Evolutionary conservation across 1,284 basidiomycete species (phyloP).

Genomic region (Gomphus bonarii): DNA sequence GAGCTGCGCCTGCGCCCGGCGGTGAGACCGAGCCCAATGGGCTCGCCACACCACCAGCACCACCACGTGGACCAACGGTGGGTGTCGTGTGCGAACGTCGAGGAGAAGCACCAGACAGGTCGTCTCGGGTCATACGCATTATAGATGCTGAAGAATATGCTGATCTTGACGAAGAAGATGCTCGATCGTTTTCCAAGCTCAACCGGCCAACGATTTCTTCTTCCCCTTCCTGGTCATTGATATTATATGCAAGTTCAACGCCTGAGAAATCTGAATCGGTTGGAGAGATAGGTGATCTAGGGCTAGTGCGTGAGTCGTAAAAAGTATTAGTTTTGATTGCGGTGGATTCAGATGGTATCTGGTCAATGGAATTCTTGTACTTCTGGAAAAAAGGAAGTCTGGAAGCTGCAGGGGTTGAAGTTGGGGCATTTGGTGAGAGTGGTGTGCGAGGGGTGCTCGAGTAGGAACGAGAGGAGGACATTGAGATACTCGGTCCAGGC

Average conservation of each 20-base stretch:
- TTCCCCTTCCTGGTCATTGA: constrained; percentile 11
- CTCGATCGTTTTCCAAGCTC: background rate
- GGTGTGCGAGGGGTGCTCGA: constrained; percentile 24
- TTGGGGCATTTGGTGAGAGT: background rate
- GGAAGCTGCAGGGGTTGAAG: constrained; percentile 19
- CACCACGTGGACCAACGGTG: constrained; percentile 20
- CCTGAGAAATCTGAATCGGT: constrained; percentile 20
- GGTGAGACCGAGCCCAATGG: constrained; percentile 4
- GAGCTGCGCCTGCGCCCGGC: background rate
- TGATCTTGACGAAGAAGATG: constrained; percentile 13
- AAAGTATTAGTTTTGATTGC: constrained; percentile 6
- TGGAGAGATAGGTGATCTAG: constrained; percentile 17
- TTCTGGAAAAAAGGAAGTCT: constrained; percentile 37
- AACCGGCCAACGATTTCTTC: background rate
- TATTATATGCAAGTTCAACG: constrained; percentile 19
- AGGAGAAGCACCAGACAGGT: constrained; percentile 19
- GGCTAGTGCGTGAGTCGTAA: constrained; percentile 7
- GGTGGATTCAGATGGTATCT: constrained; percentile 8
- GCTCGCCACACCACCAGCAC: constrained; percentile 16
- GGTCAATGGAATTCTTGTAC: constrained; percentile 28
- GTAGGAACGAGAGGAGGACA: constrained; percentile 14
- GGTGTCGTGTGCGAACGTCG: constrained; percentile 18
- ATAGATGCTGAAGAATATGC: constrained; percentile 12
- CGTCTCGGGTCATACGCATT: constrained; percentile 16
- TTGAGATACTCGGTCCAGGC: constrained; percentile 12